Evolutionary conservation across 371 early-diverging fungal species (phyloP), one percentile per base, ranked within the genome.

Genomic region (Smittium mucronatum): DNA sequence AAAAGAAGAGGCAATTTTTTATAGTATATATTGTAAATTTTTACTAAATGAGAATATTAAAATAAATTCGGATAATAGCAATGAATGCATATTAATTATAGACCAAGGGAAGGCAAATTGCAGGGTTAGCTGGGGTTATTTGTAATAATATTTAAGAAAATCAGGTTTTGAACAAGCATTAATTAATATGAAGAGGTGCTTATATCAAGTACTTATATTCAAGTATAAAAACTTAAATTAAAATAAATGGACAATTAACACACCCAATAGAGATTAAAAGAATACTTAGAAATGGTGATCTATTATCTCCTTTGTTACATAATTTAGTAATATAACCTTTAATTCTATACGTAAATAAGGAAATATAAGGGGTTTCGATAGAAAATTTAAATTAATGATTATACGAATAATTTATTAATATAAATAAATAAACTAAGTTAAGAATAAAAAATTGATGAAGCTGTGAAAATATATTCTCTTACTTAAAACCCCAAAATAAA

Each of bases 261-360:
- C 34, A 33, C n/a, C 28, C 34, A 25, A 28, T 72, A 34, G 15
- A 47, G 21, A 16, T 70, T 64, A 30, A 34, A n/a, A 36, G 57
- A 69, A n/a, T 70, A 70, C 0, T 72, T 0, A 29, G 67, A 0
- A 70, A 72, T n/a, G 70, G 73, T 1, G 47, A 69, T 33, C 73
- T 63, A 28, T 63, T 66, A 0, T 73, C 70, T 2, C 73, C 73
- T 1, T 61, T 73, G 0, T 63, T 70, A 0, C 70, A 73, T 36
- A 73, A 73, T 26, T 21, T 70, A 2, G 61, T 70, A 1, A 64
- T 64, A 17, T 70, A 73, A 30, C 70, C 68, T 1, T 64, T 73
- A 0, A 58, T 73, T 21, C 60, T 66, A 34, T 70, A 69, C 36
- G 17, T 5, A 47, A 36, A 61, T 0, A 2, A 11, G 0, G 0